Evolutionary conservation across 106 monocot species (phyloP).

Genomic region (Narthecium ossifragum): DNA sequence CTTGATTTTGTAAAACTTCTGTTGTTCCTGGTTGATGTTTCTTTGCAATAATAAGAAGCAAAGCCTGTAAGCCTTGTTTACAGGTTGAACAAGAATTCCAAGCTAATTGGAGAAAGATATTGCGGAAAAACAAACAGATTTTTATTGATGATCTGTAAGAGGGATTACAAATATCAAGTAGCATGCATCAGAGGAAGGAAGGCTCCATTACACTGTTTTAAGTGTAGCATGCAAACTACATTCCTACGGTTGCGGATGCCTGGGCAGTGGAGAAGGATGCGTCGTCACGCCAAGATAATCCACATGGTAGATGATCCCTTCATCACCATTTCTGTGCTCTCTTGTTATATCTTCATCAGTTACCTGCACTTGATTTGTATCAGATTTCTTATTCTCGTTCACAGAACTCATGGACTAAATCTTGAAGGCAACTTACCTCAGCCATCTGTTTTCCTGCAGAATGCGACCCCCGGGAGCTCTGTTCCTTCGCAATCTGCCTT

Average conservation of each 20-base stretch:
- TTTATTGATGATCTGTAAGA: too few species aligned
- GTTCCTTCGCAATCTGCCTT: background rate
- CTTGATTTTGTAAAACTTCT: too few species aligned
- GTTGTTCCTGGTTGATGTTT: too few species aligned
- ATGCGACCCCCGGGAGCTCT: background rate
- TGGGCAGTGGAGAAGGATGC: constrained; percentile 28
- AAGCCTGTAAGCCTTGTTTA: too few species aligned
- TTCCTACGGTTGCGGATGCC: constrained; percentile 19
- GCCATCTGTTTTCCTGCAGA: background rate
- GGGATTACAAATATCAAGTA: too few species aligned
- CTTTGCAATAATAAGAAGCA: too few species aligned
- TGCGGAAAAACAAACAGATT: too few species aligned
- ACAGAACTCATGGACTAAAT: background rate
- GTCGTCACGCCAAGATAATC: constrained; percentile 30
- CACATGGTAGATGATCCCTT: constrained; percentile 15
- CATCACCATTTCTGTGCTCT: background rate
- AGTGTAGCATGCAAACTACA: background rate
- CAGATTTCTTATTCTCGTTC: background rate
- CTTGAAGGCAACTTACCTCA: constrained; percentile 3
- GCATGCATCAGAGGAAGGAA: too few species aligned
- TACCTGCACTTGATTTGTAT: background rate
- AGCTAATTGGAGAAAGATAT: too few species aligned
- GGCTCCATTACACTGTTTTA: too few species aligned
- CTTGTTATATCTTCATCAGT: background rate
- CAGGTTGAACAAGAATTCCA: too few species aligned